These are phyloP conservation scores for Alternaria sp. DNA, from an alignment of 2,329 filamentous ascomycete species.

Conservation along the genomic window DNA sequence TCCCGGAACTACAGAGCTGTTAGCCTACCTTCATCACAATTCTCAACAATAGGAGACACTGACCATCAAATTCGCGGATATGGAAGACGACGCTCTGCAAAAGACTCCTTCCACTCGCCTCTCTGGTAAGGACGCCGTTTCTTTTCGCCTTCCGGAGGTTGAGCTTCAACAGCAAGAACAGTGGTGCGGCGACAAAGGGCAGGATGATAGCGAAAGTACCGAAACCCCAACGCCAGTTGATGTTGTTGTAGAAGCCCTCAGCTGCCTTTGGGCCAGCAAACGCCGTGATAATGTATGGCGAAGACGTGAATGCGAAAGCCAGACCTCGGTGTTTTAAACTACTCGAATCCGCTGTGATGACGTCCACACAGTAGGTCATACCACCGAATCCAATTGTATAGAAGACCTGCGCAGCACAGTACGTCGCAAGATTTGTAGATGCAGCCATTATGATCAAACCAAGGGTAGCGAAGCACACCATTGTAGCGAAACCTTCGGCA, in stretches of 20 bases:
- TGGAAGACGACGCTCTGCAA: slow-evolving; percentile 60
- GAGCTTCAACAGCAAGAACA: slow-evolving; percentile 54
- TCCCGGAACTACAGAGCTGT: slow-evolving; percentile 52
- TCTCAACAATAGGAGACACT: accelerated
- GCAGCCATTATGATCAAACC: slow-evolving; percentile 70
- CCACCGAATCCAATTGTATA: slow-evolving; percentile 65
- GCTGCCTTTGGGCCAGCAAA: slow-evolving; percentile 22
- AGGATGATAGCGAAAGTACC: slow-evolving; percentile 70
- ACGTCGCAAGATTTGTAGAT: slow-evolving; percentile 58
- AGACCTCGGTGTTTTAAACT: slow-evolving; percentile 59
- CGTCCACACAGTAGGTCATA: slow-evolving; percentile 66
- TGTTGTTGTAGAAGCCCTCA: slow-evolving; percentile 52
- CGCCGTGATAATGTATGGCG: slow-evolving; percentile 30
- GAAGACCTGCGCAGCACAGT: slow-evolving; percentile 31
- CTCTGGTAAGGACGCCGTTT: slow-evolving; percentile 56
- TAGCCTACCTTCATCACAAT: neutral
- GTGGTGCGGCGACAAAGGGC: slow-evolving; percentile 65
- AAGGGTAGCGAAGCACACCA: slow-evolving; percentile 38
- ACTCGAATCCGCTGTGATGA: slow-evolving; percentile 63
- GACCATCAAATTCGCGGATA: slow-evolving; percentile 64
- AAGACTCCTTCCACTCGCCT: slow-evolving; percentile 52
- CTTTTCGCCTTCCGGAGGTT: slow-evolving; percentile 67
- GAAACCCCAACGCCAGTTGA: slow-evolving; percentile 69
- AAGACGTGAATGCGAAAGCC: slow-evolving; percentile 57
- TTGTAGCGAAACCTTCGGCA: slow-evolving; percentile 44